Evolutionary conservation across 352 stramenopile species (phyloP).

Genomic region (Phytophthora idaei): DNA sequence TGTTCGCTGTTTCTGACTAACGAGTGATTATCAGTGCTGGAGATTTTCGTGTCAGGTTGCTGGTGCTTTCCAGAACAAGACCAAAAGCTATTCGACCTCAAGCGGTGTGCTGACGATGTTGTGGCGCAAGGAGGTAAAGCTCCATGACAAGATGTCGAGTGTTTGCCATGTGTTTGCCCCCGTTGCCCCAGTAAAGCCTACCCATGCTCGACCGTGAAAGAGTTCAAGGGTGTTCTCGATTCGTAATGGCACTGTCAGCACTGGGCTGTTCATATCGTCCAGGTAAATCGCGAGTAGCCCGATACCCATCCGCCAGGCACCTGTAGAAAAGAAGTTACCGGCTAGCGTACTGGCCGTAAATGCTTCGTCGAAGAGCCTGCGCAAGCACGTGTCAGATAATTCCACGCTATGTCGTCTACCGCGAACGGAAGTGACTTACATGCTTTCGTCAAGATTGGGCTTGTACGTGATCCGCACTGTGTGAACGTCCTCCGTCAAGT

Average conservation of each 20-base stretch:
- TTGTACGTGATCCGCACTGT: conserved; percentile 78
- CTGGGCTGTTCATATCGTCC: conserved; percentile 81
- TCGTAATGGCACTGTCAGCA: conserved; percentile 86
- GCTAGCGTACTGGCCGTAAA: conserved; percentile 63
- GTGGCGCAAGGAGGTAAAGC: conserved; percentile 66
- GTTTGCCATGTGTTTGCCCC: conserved; percentile 84
- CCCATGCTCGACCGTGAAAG: conserved; percentile 83
- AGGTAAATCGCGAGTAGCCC: conserved; percentile 88
- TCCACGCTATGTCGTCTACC: not conserved
- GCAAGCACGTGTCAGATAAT: conserved; percentile 16
- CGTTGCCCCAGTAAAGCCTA: conserved; percentile 93
- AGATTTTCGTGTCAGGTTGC: conserved; percentile 1
- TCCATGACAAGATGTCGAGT: conserved; percentile 89
- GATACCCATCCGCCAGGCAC: conserved; percentile 64
- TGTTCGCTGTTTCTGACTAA: conserved; percentile 13
- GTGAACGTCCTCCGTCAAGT: conserved; percentile 82
- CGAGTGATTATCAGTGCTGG: not conserved
- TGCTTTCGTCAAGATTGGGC: conserved; percentile 66
- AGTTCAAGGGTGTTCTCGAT: conserved; percentile 83
- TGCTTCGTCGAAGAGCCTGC: conserved; percentile 60
- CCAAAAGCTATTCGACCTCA: conserved; percentile 1
- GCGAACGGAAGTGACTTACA: conserved; percentile 35
- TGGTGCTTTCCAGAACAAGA: not conserved
- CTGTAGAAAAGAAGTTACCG: conserved; percentile 70
- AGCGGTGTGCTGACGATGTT: conserved; percentile 32